Percentiles rank a stretch among this genome's conserved stretches.
phyloP scores from a whole-genome alignment of 1,284 basidiomycete genomes.

The Boletus albobrunnescens region DNA sequence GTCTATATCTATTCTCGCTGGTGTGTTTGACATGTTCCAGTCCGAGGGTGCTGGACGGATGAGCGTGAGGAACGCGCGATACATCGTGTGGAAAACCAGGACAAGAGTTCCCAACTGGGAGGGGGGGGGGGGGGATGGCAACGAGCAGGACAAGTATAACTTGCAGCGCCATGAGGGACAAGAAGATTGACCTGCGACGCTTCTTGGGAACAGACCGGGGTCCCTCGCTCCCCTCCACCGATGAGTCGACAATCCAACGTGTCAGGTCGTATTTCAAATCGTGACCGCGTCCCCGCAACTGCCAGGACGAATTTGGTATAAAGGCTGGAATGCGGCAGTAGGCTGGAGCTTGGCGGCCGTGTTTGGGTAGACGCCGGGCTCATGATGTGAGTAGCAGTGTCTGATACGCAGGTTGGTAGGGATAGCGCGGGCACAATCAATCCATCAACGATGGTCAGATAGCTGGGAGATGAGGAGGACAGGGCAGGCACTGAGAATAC shows the following conservation, averaged over 20 bases:
- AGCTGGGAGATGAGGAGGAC: neutral
- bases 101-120: slow-evolving; percentile 18
- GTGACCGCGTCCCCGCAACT: slow-evolving; percentile 19
- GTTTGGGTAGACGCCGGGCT: slow-evolving; percentile 14
- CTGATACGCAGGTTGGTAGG: slow-evolving; percentile 9
- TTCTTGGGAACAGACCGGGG: slow-evolving; percentile 17
- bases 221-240: slow-evolving; percentile 11
- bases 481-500: slow-evolving; percentile 1
- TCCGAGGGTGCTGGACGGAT: slow-evolving; percentile 19
- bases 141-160: slow-evolving; percentile 21
- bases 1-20: slow-evolving; percentile 10
- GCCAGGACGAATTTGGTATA: slow-evolving; percentile 18
- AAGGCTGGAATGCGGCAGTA: slow-evolving; percentile 21
- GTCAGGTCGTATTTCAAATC: slow-evolving; percentile 21
- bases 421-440: slow-evolving; percentile 10
- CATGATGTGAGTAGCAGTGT: slow-evolving; percentile 9
- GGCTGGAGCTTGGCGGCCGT: slow-evolving; percentile 25
- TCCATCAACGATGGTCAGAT: slow-evolving; percentile 10
- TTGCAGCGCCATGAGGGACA: slow-evolving; percentile 20
- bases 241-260: slow-evolving; percentile 13
- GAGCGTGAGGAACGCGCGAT: slow-evolving; percentile 21
- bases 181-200: slow-evolving; percentile 18
- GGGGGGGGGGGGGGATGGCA: too few relatives aligned
- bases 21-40: slow-evolving; percentile 10
- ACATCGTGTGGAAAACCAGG: slow-evolving; percentile 15